A percentile compares a stretch with the other conserved stretches of the same genome.
These are phyloP conservation scores for Coelastrella sp. DNA, from an alignment of 139 green algal genomes.

Conservation along the genomic window DNA sequence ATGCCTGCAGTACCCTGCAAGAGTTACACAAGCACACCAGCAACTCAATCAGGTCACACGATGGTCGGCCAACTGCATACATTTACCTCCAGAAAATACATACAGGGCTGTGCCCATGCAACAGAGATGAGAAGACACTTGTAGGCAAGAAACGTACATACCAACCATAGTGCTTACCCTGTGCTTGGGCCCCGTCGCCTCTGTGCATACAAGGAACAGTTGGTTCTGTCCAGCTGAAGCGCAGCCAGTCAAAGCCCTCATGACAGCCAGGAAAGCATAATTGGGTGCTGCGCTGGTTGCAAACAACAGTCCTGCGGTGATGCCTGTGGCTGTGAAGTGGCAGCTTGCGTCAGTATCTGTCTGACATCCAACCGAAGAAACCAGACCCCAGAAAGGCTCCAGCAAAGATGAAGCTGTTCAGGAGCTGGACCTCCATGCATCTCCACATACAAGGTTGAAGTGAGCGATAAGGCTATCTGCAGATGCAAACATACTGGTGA, in stretches of 20 bases:
- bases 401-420: background rate
- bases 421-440: slow-evolving; percentile 2
- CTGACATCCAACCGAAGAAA: background rate
- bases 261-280: background rate
- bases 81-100: no score
- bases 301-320: background rate
- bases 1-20: background rate
- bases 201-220: slow-evolving; percentile 6
- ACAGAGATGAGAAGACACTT: no score
- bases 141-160: no score
- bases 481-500: no score
- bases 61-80: no score
- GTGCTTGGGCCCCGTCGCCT: background rate
- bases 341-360: background rate
- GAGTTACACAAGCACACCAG: background rate
- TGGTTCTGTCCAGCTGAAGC: slow-evolving; percentile 5
- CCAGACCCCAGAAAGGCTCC: background rate
- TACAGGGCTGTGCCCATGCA: no score
- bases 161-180: no score
- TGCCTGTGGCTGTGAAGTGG: slow-evolving; percentile 19
- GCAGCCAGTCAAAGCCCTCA: background rate
- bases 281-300: background rate
- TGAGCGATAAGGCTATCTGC: background rate
- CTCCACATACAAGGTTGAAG: background rate
- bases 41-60: no score